Conservation (phyloP, 441 rosid genomes). For the Corymbia citriodora region DNA sequence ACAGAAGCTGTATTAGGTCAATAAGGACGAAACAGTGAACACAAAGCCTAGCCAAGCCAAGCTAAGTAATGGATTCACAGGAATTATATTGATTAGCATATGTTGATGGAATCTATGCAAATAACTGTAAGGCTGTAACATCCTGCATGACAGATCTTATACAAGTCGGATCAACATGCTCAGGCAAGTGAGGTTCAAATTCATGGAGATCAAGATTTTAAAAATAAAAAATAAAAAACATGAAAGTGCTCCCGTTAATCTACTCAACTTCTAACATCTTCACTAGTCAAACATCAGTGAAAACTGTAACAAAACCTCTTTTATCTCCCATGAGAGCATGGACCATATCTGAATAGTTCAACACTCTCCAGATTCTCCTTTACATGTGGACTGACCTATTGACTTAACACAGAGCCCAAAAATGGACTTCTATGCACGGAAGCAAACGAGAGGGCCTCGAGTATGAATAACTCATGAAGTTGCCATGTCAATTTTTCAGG, state of each 20-base stretch:
- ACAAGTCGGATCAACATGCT: background rate
- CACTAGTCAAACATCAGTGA: background rate
- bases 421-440: background rate
- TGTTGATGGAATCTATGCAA: background rate
- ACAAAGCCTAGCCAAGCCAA: background rate
- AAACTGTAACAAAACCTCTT: background rate
- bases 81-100: background rate
- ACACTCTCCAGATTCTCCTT: background rate
- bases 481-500: background rate
- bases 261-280: background rate
- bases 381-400: background rate
- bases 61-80: too few species aligned
- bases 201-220: background rate
- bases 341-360: background rate
- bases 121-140: background rate
- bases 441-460: background rate
- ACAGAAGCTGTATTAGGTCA: background rate
- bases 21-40: background rate
- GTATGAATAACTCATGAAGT: background rate
- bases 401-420: background rate
- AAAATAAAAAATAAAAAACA: background rate
- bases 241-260: background rate
- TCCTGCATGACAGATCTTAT: background rate
- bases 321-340: background rate
- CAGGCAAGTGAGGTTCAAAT: background rate